Conservation (phyloP, 2,329 filamentous ascomycete species). For the Paraphaeosphaeria sporulosa region DNA sequence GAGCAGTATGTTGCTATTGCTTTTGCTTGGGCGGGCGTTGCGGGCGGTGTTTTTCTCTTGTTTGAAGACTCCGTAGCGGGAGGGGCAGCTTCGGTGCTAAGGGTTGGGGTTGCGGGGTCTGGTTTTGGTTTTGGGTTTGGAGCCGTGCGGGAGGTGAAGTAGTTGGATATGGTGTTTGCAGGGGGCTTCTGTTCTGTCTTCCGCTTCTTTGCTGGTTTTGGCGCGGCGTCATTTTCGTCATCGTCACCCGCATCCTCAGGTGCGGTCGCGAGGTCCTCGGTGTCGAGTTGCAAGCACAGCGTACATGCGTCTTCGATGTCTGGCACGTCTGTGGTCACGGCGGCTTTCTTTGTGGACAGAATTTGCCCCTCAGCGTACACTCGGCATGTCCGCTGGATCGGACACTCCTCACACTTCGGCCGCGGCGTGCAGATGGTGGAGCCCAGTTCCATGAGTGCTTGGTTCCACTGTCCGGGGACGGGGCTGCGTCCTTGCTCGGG, state of each 20-base stretch:
- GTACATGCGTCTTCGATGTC: constrained; percentile 45
- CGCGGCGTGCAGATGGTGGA: constrained; percentile 69
- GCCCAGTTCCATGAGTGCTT: constrained; percentile 71
- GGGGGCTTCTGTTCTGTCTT: constrained; percentile 27
- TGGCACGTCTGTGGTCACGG: constrained; percentile 13
- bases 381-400: constrained; percentile 42
- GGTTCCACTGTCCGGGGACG: constrained; percentile 67
- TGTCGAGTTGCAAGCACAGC: constrained; percentile 38
- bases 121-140: constrained; percentile 19
- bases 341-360: constrained; percentile 26
- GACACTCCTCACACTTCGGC: constrained; percentile 60
- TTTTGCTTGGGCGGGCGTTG: constrained; percentile 16
- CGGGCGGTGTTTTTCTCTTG: constrained; percentile 34
- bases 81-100: constrained; percentile 10
- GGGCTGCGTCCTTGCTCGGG: constrained; percentile 52
- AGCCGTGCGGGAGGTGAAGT: constrained; percentile 33
- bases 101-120: constrained; percentile 20
- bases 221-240: constrained; percentile 20
- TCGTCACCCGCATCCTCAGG: constrained; percentile 26
- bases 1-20: constrained; percentile 38
- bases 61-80: constrained; percentile 16
- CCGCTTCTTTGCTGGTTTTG: constrained; percentile 30
- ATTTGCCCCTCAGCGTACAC: constrained; percentile 42
- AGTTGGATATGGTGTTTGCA: constrained; percentile 39
- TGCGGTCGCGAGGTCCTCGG: constrained; percentile 37